Base-by-base conservation (phyloP, 371 early-diverging fungal genomes). In the Syncephalastrum racemosum region DNA sequence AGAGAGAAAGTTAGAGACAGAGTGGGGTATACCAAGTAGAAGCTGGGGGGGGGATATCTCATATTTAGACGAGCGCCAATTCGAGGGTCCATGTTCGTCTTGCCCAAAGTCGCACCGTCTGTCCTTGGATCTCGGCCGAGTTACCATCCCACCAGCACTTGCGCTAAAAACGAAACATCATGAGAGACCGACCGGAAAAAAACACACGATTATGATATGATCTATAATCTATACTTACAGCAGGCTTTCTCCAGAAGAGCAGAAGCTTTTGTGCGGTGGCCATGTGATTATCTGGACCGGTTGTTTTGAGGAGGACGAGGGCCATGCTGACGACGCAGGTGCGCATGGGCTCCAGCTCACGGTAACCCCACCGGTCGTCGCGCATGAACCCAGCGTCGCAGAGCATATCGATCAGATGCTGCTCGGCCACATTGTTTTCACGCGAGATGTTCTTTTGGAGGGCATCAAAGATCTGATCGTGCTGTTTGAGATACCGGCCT, bases 91-190 rank as follows among this genome's bases (percentile, higher is more conserved):
- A 92, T 40, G 88, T 90, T 52, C 91, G 79, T 66, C 92, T 74
- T 63, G 89, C 88, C 92, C 92, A 92, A 55, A 92, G 64, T 59
- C 87, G 77, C 48, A 90, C 81, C 13, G 85, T 72, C 52, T 83
- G 71, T 58, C 78, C 75, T 40, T 80, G 77, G 4, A 88, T 69
- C 57, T 83, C 81, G 19, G 86, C 80, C 49, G 87, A 83, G 49
- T 72, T 82, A 14, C 90, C 90, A 67, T 92, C 91, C 92, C 92
- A 92, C 92, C 92, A 90, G 71, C 90, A 90, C 72, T 90, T 90
- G 62, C 90, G 76, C 85, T 84, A 68, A 44, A 50, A 41, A 54
- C 15, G 41, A 59, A 39, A 25, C 44, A 44, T 40, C 54, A 44
- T n/a, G 16, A 24, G 41, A 4, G 18, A 27, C 14, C 51, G 16